phyloP scores from a whole-genome alignment of 73 alveolate species.

The Effrenium voratum region DNA sequence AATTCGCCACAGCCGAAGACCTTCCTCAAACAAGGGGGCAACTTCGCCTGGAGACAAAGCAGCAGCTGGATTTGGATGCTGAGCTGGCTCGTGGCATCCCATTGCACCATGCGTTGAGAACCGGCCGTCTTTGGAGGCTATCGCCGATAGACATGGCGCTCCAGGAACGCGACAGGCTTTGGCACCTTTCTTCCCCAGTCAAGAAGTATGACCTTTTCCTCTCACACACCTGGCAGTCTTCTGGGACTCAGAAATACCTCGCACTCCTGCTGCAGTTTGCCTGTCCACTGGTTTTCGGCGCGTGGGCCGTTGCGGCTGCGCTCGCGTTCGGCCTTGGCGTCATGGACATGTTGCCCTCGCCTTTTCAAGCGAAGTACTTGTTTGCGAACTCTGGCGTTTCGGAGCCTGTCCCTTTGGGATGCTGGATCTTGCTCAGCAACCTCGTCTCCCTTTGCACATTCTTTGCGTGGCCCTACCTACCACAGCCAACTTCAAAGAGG shows the following conservation, averaged over 20 bases:
- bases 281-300: background rate
- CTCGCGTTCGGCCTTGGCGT: background rate
- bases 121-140: no score
- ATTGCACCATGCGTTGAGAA: no score
- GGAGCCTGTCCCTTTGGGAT: background rate
- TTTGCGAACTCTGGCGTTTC: background rate
- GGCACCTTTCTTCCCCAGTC: background rate
- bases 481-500: background rate
- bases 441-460: background rate
- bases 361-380: background rate
- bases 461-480: conserved; percentile 3
- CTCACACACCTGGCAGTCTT: conserved; percentile 16
- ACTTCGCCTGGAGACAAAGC: no score
- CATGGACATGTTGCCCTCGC: background rate
- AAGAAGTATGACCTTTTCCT: conserved; percentile 3
- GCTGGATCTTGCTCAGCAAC: background rate
- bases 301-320: background rate
- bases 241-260: background rate
- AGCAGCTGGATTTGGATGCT: no score
- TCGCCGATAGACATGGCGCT: no score
- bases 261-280: background rate
- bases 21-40: no score
- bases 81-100: no score
- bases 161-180: no score
- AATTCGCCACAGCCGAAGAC: no score